These are phyloP conservation scores for Mortierella sp. DNA, from an alignment of 371 early-diverging fungal genomes.

Conservation along the genomic window DNA sequence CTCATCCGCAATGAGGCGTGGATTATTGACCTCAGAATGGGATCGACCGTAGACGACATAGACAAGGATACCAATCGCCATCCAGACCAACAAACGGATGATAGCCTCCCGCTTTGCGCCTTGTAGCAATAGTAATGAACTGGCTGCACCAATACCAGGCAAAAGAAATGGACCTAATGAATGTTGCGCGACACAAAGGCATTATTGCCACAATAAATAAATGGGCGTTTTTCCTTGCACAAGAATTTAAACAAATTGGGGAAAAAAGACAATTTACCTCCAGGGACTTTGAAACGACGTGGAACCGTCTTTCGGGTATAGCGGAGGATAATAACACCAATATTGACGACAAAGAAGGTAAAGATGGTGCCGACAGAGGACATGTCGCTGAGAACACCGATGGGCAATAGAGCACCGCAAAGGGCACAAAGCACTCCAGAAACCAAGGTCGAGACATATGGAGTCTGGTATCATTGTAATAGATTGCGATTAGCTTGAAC, in stretches of 20 bases:
- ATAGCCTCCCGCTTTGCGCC: constrained; percentile 47
- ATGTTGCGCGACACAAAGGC: neutral
- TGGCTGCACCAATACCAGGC: constrained; percentile 52
- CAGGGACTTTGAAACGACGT: constrained; percentile 86
- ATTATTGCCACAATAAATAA: no score
- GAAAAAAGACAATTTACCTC: constrained; percentile 57
- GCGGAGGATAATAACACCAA: constrained; percentile 83
- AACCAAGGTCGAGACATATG: constrained; percentile 77
- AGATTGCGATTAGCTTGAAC: neutral
- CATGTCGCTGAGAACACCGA: constrained; percentile 87
- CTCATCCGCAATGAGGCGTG: constrained; percentile 22
- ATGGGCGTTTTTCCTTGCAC: no score
- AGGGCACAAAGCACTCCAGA: constrained; percentile 78
- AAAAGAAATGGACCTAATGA: constrained; percentile 25
- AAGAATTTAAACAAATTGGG: neutral
- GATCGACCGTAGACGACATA: constrained; percentile 47
- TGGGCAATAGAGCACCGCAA: constrained; percentile 82
- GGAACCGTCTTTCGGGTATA: constrained; percentile 78
- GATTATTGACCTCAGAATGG: constrained; percentile 55
- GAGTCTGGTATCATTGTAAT: constrained; percentile 67
- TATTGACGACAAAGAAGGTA: constrained; percentile 87
- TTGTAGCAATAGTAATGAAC: constrained; percentile 28
- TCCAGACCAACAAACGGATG: constrained; percentile 51
- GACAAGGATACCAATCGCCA: constrained; percentile 36
- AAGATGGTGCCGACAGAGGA: constrained; percentile 89